These are phyloP conservation scores for Aspergillus ustus DNA, from an alignment of 2,329 filamentous ascomycete genomes.

Conservation along the genomic window DNA sequence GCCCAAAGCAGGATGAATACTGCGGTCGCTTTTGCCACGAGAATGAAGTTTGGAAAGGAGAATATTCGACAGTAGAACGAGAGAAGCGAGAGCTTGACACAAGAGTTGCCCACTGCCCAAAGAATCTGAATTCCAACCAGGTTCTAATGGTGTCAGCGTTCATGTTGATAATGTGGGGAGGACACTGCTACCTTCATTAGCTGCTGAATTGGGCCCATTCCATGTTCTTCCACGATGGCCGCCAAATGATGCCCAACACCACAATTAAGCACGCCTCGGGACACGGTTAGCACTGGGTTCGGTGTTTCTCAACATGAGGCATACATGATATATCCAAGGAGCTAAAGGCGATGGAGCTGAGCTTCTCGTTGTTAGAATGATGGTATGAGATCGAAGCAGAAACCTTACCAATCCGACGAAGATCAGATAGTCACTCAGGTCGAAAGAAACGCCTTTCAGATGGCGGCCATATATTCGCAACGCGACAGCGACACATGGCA, in stretches of 20 bases:
- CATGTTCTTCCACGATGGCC: neutral
- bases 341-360: neutral
- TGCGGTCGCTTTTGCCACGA: neutral
- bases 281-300: neutral
- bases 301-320: neutral
- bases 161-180: no score
- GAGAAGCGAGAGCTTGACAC: constrained; percentile 5
- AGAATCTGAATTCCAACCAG: neutral
- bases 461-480: neutral
- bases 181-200: neutral
- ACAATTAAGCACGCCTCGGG: neutral
- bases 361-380: neutral
- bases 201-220: neutral
- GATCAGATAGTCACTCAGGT: constrained; percentile 1
- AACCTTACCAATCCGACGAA: neutral
- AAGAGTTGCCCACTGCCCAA: neutral
- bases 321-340: neutral
- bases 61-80: constrained; percentile 5
- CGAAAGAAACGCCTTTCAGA: neutral
- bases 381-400: no score
- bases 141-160: neutral
- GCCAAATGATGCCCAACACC: neutral
- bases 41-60: neutral
- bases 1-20: neutral
- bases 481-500: neutral